Percentiles rank a stretch among this genome's conserved stretches.
These are phyloP conservation scores for Phytophthora brassicae DNA, from an alignment of 352 stramenopile species.

Conservation along the genomic window DNA sequence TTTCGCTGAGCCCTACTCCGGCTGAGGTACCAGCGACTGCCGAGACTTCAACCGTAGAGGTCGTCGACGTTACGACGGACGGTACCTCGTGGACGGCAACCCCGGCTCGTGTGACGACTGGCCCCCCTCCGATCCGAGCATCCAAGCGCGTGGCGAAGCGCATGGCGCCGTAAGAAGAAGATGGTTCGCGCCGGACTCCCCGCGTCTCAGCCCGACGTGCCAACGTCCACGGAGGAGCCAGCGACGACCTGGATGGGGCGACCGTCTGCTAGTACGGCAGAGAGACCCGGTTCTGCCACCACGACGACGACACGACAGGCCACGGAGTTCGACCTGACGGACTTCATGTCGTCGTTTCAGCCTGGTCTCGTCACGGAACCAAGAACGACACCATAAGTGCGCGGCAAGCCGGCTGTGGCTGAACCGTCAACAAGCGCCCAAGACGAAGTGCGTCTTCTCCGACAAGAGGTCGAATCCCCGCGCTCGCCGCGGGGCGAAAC, in stretches of 20 bases:
- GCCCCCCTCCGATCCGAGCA: background rate
- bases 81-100: background rate
- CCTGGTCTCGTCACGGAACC: no score
- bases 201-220: background rate
- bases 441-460: no score
- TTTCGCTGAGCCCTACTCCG: background rate
- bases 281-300: no score
- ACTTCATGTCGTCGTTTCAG: no score
- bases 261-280: no score
- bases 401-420: no score
- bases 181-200: background rate
- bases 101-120: background rate
- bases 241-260: background rate
- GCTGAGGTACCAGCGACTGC: background rate
- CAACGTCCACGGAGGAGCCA: background rate
- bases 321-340: no score
- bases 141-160: background rate
- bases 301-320: no score
- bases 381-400: no score
- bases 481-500: no score
- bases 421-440: no score
- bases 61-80: background rate
- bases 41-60: background rate
- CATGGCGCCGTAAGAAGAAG: background rate
- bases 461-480: no score